These are phyloP conservation scores for Lentinula novae-zelandiae DNA, from an alignment of 1,284 basidiomycete genomes.

Conservation along the genomic window DNA sequence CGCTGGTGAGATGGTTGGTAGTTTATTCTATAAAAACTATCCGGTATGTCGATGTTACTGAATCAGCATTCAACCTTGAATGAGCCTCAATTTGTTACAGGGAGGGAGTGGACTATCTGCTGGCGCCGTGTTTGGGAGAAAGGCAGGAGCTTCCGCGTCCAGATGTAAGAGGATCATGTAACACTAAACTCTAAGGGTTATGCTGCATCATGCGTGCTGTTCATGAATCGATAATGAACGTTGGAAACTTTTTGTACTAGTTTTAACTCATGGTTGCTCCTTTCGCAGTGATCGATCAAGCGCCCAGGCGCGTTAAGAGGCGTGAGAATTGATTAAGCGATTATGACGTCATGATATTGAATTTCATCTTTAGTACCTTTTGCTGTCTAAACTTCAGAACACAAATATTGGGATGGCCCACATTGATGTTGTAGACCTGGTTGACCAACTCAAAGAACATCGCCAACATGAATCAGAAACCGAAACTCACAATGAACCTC, in stretches of 20 bases:
- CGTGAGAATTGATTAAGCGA: too few relatives aligned
- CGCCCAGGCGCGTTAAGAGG: not conserved
- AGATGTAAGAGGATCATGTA: not conserved
- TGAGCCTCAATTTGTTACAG: too few relatives aligned
- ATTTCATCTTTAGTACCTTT: too few relatives aligned
- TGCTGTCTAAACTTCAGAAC: not conserved
- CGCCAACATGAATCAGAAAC: not conserved
- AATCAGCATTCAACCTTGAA: not conserved
- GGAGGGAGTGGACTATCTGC: slow-evolving; percentile 60
- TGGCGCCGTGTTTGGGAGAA: slow-evolving; percentile 63
- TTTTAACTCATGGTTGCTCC: not conserved
- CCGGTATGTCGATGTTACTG: slow-evolving; percentile 34
- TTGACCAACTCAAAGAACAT: slow-evolving; percentile 6
- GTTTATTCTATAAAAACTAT: slow-evolving; percentile 59
- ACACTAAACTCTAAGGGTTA: not conserved
- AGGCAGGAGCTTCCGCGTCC: slow-evolving; percentile 49
- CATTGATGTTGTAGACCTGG: slow-evolving; percentile 2
- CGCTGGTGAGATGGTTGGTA: slow-evolving; percentile 65
- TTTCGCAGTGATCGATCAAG: not conserved
- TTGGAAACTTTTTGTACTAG: too few relatives aligned
- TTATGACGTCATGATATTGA: too few relatives aligned
- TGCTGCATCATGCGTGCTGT: too few relatives aligned
- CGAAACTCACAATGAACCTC: not conserved
- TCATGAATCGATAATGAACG: too few relatives aligned
- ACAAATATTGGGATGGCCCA: not conserved